Base-by-base conservation (phyloP, 2,329 filamentous ascomycete genomes). In the Hymenoscyphus fraxineus region DNA sequence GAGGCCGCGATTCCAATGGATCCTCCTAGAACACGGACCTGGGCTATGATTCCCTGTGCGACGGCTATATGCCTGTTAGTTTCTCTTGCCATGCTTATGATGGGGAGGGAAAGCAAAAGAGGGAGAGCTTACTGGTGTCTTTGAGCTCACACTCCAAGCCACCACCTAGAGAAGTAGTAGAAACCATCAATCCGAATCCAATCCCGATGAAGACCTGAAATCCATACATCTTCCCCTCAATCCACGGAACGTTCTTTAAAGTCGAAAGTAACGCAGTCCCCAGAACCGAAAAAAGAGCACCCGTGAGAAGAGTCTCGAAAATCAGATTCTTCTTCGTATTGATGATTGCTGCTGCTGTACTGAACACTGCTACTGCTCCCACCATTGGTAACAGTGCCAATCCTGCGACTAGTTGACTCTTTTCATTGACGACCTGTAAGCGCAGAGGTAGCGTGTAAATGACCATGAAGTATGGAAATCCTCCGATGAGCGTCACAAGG, bases 361-460 rank as follows among this genome's bases (percentile, higher is more conserved):
- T 86, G 0, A 83, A 85, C 3, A 85, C 70, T 0, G 85, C 83
- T 41, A 83, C 85, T 1, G 82, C 76, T 1, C 81, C 82, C 0
- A 88, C 79, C 76, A 88, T 79, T 0, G 86, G 85, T 15, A 88
- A 76, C 6, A 88, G 78, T 56, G 85, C 82, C 3, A 87, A 72
- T 4, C 85, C 85, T 0, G 85, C 83, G 70, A 80, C 79, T 31
- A 87, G 77, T 0, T 83, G 79, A 39, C 75, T 79, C 59, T 86
- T 79, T 6, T 76, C 77, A 66, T 86, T 83, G 61, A 87, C 81
- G 44, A 88, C 82, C 66, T 88, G 85, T 59, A 87, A 85, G 6
- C 84, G 77, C 67, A 88, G 83, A 0, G 86, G 85, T 4, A 88
- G 79, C 39, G 82, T 80, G 63, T 87, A 81, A 13, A 84, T 80